phyloP scores from a whole-genome alignment of 148 eudicot genomes.

The Pharnaceum exiguum region DNA sequence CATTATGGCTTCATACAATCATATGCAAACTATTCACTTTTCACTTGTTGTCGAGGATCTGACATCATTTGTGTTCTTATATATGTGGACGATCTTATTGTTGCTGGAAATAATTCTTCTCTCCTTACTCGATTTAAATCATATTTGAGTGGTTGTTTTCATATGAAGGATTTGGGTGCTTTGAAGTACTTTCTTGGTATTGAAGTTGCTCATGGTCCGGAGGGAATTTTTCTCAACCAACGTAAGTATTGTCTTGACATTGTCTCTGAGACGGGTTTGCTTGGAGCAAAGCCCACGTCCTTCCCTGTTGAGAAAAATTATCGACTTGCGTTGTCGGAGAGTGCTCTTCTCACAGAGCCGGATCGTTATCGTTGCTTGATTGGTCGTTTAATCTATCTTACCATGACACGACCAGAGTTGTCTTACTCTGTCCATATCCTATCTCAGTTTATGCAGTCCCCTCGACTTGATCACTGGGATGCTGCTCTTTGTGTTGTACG shows the following conservation, averaged over 20 bases:
- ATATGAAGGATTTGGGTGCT: too few species aligned
- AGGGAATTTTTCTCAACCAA: not conserved
- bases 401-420: slow-evolving; percentile 5
- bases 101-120: not conserved
- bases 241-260: not conserved
- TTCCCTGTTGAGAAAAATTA: not conserved
- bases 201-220: not conserved
- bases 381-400: not conserved
- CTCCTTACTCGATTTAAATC: not conserved
- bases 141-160: not conserved
- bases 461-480: slow-evolving; percentile 11
- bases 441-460: slow-evolving; percentile 11
- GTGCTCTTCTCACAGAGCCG: not conserved
- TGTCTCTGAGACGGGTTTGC: not conserved
- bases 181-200: too few species aligned
- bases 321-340: not conserved
- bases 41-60: not conserved
- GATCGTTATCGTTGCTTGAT: not conserved
- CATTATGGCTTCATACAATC: not conserved
- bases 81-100: not conserved
- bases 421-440: slow-evolving; percentile 2
- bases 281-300: not conserved
- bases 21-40: not conserved
- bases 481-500: not conserved
- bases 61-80: not conserved